phyloP scores from a whole-genome alignment of 768 basidiomycete genomes.

The Amanita thiersii region DNA sequence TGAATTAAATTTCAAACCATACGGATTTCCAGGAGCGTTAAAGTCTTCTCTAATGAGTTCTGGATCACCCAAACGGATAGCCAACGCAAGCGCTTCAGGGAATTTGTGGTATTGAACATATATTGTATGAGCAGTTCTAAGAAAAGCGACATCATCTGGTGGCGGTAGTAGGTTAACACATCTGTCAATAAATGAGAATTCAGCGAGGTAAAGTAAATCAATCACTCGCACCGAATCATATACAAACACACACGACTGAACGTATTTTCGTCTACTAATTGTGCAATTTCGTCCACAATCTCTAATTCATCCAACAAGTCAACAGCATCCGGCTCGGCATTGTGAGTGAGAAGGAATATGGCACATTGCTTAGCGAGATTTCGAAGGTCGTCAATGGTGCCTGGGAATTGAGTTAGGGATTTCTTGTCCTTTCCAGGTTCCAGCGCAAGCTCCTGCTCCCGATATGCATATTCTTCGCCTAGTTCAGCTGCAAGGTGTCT shows the following conservation, averaged over 20 bases:
- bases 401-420: conserved; percentile 30
- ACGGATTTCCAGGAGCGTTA: conserved; percentile 83
- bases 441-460: conserved; percentile 43
- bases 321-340: conserved; percentile 97
- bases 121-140: conserved; percentile 81
- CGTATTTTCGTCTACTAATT: conserved; percentile 81
- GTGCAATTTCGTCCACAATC: conserved; percentile 69
- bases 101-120: conserved; percentile 83
- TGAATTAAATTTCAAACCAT: conserved; percentile 20
- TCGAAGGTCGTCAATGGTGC: conserved; percentile 68
- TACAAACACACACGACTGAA: conserved; percentile 89
- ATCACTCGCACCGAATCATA: conserved; percentile 71
- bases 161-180: conserved; percentile 88
- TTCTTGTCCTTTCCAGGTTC: conserved; percentile 22
- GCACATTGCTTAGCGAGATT: conserved; percentile 78
- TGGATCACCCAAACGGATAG: conserved; percentile 77
- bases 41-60: conserved; percentile 83
- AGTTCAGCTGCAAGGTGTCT: conserved; percentile 95
- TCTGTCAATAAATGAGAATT: conserved; percentile 24
- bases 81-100: conserved; percentile 83
- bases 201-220: neutral
- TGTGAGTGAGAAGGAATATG: conserved; percentile 83
- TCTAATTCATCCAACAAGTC: conserved; percentile 93
- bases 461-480: conserved; percentile 79
- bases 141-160: conserved; percentile 87